A percentile compares a stretch with the other conserved stretches of the same genome.
Conservation (phyloP, 305 asterid species). For the Fraxinus angustifolia region DNA sequence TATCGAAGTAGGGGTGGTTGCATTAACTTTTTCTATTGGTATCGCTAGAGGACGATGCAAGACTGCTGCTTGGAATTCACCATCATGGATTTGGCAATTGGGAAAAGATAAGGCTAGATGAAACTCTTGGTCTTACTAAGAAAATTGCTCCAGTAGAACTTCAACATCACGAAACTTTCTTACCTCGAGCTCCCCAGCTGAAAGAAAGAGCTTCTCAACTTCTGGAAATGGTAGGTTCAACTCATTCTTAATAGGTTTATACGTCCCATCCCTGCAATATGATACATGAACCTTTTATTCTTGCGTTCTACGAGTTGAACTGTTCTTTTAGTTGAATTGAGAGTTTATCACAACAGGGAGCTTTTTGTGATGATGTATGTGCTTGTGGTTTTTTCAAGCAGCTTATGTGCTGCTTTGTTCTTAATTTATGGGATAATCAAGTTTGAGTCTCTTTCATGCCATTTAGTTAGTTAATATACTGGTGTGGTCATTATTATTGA, state of each 20-base stretch:
- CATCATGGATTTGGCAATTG: constrained; percentile 98
- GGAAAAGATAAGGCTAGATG: constrained; percentile 92
- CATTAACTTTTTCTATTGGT: constrained; percentile 23
- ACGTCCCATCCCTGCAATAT: constrained; percentile 11
- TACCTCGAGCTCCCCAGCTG: constrained; percentile 98
- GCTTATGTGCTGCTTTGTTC: neutral
- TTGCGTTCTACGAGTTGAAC: constrained; percentile 17
- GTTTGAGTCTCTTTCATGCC: neutral
- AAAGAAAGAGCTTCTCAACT: constrained; percentile 97
- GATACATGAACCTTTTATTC: constrained; percentile 10
- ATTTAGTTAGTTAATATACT: neutral
- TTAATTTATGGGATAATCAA: neutral
- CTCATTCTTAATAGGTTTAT: neutral
- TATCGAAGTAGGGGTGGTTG: neutral
- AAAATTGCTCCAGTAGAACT: constrained; percentile 99
- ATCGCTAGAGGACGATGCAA: constrained; percentile 90
- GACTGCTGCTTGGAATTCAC: constrained; percentile 93
- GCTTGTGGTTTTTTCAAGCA: neutral
- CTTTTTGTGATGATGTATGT: neutral
- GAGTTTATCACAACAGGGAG: neutral
- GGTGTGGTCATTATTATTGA: neutral
- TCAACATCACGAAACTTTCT: constrained; percentile 95
- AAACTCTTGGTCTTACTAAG: constrained; percentile 80
- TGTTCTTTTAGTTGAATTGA: constrained; percentile 17
- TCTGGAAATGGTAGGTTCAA: constrained; percentile 78